phyloP scores from a whole-genome alignment of 1,284 basidiomycete species.

The Ganoderma lucidum region DNA sequence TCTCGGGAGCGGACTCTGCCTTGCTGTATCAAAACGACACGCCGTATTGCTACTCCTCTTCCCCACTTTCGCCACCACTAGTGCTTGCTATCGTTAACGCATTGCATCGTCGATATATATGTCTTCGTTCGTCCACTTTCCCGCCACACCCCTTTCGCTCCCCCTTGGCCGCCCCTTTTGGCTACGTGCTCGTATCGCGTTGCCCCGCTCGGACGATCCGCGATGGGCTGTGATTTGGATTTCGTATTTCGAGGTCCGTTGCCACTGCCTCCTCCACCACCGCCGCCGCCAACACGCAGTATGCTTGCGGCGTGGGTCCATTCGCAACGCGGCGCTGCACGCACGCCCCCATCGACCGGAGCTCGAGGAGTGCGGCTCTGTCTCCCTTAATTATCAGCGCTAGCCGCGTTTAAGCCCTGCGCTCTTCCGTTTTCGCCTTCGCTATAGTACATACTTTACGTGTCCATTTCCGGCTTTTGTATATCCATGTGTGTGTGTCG shows the following conservation, averaged over 20 bases:
- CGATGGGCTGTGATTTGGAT: constrained; percentile 6
- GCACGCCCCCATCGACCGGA: not conserved
- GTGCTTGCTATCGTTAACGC: constrained; percentile 35
- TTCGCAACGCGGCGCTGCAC: not conserved
- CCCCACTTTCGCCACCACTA: constrained; percentile 12
- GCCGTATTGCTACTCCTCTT: constrained; percentile 22
- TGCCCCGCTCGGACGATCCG: constrained; percentile 11
- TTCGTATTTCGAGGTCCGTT: constrained; percentile 13
- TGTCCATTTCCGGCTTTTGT: constrained; percentile 17
- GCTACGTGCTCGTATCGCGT: not conserved
- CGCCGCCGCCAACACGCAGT: constrained; percentile 6
- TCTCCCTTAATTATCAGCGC: constrained; percentile 30
- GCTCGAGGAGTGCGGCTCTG: not conserved
- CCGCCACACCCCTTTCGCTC: not conserved
- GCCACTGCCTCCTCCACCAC: not conserved
- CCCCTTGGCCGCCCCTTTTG: not conserved
- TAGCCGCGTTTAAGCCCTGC: constrained; percentile 27
- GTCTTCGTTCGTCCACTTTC: not conserved
- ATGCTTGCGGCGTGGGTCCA: constrained; percentile 8
- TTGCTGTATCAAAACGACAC: constrained; percentile 34
- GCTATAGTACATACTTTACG: constrained; percentile 13
- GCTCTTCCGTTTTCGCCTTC: constrained; percentile 20
- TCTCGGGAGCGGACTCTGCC: constrained; percentile 15
- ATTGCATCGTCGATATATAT: constrained; percentile 14
- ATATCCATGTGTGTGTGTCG: constrained; percentile 14